Base-by-base conservation (phyloP, 352 stramenopile genomes). In the Globisporangium paroecandrum region DNA sequence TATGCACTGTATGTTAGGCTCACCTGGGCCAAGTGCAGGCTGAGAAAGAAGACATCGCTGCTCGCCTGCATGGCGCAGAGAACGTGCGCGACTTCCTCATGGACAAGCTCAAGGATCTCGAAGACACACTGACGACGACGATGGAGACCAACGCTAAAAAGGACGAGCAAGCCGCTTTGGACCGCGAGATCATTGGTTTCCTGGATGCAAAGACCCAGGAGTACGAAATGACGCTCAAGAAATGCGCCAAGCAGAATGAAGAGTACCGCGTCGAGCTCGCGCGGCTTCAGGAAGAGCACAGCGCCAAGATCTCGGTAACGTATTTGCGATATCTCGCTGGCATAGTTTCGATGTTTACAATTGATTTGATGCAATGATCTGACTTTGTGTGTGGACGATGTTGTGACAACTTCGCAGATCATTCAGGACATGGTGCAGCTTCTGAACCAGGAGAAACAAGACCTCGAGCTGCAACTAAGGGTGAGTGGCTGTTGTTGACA, bases 101-200 rank as follows among this genome's bases (percentile, higher is more conserved):
- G 85, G 83, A 91, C 46, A 95, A 93, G 51, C 75, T 95, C 20
- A 90, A 89, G 56, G 82, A 92, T 12, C 62, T 89, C 15, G 87
- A 95, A 74, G 83, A 93, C 46, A 79, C 73, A 4, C 65, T 95
- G 4, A 68, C 82, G 13, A 74, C 59, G 4, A 82, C 70, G 58
- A 90, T 90, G 74, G 84, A 88, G 29, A 71, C 58, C 3, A 76
- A 70, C 10, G 55, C 70, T 0, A 87, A 91, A 61, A 89, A 89
- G 57, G 83, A 93, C 29, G 85, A 89, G 46, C 85, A 93, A 54
- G 78, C 77, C 6, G 64, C 64, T 20, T 69, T 93, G 62, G 87
- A 95, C 47, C 87, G 83, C 24, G 87, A 95, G 64, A 93, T 95
- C 64, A 93, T 95, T 36, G 87, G 85, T 0, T 95, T 93, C 34